Conservation (phyloP, 768 basidiomycete genomes). For the Piloderma croceum region DNA sequence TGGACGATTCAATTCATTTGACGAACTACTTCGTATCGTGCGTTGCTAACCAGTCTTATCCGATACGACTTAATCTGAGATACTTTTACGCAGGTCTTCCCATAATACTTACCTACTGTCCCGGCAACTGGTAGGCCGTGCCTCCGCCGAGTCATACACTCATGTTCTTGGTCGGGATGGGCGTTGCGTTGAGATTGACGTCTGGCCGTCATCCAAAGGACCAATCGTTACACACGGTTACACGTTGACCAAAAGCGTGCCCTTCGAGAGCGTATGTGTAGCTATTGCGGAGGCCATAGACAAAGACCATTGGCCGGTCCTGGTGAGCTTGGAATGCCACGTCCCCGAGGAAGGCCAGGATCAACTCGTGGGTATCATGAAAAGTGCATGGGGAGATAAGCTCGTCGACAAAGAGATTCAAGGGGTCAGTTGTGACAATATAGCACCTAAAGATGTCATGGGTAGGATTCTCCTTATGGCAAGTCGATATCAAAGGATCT, state of each 20-base stretch:
- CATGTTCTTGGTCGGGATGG: constrained; percentile 47
- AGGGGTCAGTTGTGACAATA: constrained; percentile 28
- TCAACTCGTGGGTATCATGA: constrained; percentile 49
- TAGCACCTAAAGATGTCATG: constrained; percentile 42
- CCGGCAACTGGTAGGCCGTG: constrained; percentile 49
- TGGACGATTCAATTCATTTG: constrained; percentile 42
- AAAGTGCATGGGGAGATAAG: constrained; percentile 46
- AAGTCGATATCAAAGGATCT: constrained; percentile 7
- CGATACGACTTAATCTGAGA: not conserved
- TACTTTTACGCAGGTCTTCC: constrained; percentile 41
- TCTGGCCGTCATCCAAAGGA: constrained; percentile 53
- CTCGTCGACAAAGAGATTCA: constrained; percentile 39
- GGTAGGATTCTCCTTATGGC: constrained; percentile 60
- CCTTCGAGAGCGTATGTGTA: constrained; percentile 46
- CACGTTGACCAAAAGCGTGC: constrained; percentile 48
- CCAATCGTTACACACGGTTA: constrained; percentile 57
- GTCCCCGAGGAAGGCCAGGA: constrained; percentile 45
- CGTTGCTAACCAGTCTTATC: constrained; percentile 1
- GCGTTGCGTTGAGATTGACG: constrained; percentile 64
- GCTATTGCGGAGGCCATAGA: constrained; percentile 44
- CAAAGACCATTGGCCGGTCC: constrained; percentile 46
- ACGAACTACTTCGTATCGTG: constrained; percentile 53
- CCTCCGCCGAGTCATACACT: constrained; percentile 49
- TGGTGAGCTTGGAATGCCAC: constrained; percentile 61
- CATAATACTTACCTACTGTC: constrained; percentile 64